Evolutionary conservation across 805 yeast species (phyloP).

Genomic region (Cyberlindnera euphorbiae): DNA sequence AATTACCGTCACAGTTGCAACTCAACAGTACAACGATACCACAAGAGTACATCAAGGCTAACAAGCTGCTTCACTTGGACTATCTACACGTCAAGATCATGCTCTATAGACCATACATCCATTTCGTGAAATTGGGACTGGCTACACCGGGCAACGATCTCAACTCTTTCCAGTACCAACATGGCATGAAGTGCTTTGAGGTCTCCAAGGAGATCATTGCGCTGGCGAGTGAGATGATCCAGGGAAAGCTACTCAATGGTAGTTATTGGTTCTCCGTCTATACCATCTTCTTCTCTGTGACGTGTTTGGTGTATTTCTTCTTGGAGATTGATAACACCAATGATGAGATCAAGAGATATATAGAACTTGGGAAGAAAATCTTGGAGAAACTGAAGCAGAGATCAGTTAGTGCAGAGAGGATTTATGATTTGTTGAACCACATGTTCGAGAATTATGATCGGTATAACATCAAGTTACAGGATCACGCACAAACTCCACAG

Average conservation of each 20-base stretch:
- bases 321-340: conserved; percentile 44
- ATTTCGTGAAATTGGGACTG: conserved; percentile 39
- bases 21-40: conserved; percentile 37
- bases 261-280: conserved; percentile 94
- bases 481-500: conserved; percentile 7
- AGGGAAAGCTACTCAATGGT: conserved; percentile 68
- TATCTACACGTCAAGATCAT: conserved; percentile 79
- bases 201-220: conserved; percentile 79
- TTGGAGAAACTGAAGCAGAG: conserved; percentile 64
- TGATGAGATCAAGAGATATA: conserved; percentile 54
- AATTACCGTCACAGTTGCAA: conserved; percentile 66
- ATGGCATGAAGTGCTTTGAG: conserved; percentile 80
- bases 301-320: conserved; percentile 73
- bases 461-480: conserved; percentile 49
- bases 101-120: conserved; percentile 86
- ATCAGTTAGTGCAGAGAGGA: conserved; percentile 73
- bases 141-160: conserved; percentile 30
- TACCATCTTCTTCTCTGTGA: conserved; percentile 88
- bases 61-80: conserved; percentile 66
- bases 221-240: conserved; percentile 75
- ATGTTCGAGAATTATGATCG: conserved; percentile 75
- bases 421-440: conserved; percentile 71
- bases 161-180: conserved; percentile 46
- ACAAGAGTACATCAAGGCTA: conserved; percentile 59
- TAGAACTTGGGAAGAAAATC: conserved; percentile 74